Percentiles rank a stretch among this genome's conserved stretches.
Conservation (phyloP, 2,329 filamentous ascomycete genomes). For the Zopfia rhizophila region DNA sequence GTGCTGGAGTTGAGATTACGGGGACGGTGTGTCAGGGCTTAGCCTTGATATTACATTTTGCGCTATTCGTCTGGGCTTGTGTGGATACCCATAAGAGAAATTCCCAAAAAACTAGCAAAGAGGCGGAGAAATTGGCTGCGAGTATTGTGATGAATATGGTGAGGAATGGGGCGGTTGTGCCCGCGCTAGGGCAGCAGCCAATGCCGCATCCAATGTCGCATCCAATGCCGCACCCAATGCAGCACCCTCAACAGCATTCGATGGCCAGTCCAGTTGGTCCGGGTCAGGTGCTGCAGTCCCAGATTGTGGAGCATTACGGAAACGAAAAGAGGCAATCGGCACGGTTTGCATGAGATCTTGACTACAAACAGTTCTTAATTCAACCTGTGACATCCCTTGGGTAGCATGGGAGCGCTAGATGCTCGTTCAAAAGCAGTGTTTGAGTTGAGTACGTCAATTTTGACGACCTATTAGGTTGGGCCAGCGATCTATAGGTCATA, state of each 20-base stretch:
- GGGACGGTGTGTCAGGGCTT: conserved; percentile 45
- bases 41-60: conserved; percentile 42
- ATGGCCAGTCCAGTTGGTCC: no score
- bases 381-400: no score
- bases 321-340: not conserved
- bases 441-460: no score
- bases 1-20: conserved; percentile 31
- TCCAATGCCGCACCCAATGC: no score
- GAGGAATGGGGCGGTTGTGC: conserved; percentile 37
- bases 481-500: no score
- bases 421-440: no score
- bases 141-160: conserved; percentile 49
- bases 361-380: no score
- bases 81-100: conserved; percentile 45
- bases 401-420: no score
- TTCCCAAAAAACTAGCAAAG: conserved; percentile 33
- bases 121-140: conserved; percentile 45
- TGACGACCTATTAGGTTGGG: no score
- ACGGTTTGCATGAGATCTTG: conserved; percentile 2
- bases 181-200: not conserved
- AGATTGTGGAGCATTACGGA: not conserved
- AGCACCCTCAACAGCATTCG: no score
- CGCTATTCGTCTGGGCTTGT: conserved; percentile 52
- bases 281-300: not conserved
- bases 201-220: conserved; percentile 14